A percentile compares a stretch with the other conserved stretches of the same genome.
Conservation (phyloP, 78 protist species). For the Protostelium mycophagum region DNA sequence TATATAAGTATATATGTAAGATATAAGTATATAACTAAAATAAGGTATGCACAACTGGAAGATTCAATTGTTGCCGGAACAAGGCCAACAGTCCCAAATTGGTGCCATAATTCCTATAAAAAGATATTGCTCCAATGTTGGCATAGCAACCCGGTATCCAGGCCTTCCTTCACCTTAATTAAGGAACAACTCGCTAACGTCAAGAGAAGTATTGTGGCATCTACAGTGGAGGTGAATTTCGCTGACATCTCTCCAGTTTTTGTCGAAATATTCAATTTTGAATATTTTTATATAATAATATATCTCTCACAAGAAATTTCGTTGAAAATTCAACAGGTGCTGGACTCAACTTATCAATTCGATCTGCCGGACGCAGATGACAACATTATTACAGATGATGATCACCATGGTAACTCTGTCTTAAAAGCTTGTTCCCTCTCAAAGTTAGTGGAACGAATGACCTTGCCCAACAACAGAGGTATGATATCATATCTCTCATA, state of each 20-base stretch:
- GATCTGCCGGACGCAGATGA: not conserved
- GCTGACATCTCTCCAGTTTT: no score
- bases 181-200: not conserved
- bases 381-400: not conserved
- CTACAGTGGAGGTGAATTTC: not conserved
- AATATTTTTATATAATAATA: no score
- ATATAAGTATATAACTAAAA: no score
- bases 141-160: constrained; percentile 38
- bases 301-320: no score
- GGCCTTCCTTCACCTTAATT: constrained; percentile 48
- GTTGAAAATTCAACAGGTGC: no score
- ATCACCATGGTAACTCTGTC: not conserved
- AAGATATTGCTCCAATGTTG: constrained; percentile 46
- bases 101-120: constrained; percentile 38
- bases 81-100: constrained; percentile 44
- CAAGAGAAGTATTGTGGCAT: not conserved
- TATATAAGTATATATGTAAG: no score
- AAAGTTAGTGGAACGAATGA: not conserved
- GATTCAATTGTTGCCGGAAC: constrained; percentile 52
- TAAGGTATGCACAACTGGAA: constrained; percentile 28
- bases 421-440: not conserved
- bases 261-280: not conserved
- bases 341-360: not conserved
- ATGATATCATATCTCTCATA: not conserved
- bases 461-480: not conserved